These are phyloP conservation scores for Diaporthe vaccinii DNA, from an alignment of 2,329 filamentous ascomycete genomes.

Conservation along the genomic window DNA sequence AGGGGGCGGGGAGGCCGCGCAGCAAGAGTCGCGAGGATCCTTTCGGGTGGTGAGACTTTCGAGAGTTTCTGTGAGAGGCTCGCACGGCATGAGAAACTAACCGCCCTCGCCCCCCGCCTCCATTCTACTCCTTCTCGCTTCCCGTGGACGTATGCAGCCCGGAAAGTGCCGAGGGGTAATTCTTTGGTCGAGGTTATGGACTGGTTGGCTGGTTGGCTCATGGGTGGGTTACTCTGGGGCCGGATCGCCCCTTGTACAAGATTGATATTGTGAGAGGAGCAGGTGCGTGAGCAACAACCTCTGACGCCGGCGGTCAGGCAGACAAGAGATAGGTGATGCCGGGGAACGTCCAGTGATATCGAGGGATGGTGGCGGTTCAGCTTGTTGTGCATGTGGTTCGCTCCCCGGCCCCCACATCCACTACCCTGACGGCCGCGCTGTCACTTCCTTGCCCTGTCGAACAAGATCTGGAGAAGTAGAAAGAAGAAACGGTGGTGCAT, in stretches of 20 bases:
- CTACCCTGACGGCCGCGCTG: neutral
- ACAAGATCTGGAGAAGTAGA: no score
- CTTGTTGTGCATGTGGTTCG: neutral
- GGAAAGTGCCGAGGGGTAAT: neutral
- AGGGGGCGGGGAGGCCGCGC: neutral
- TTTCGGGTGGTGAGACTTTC: neutral
- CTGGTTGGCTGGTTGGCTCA: neutral
- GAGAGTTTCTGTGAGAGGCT: neutral
- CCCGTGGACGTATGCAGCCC: neutral
- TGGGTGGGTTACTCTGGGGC: constrained; percentile 2
- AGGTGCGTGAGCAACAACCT: neutral
- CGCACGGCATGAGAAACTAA: neutral
- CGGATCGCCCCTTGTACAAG: neutral
- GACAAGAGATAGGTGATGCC: neutral
- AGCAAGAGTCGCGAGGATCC: neutral
- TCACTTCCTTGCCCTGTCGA: neutral
- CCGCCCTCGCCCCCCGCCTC: neutral
- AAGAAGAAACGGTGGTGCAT: neutral
- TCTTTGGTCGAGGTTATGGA: neutral
- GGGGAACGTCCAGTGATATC: neutral
- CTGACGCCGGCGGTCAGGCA: neutral
- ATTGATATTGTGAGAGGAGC: neutral
- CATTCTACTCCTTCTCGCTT: neutral
- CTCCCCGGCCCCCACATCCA: neutral
- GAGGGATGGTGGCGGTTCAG: neutral